Base-by-base conservation (phyloP, 176 grass and related monocot species). In the Musa schizocarpa region DNA sequence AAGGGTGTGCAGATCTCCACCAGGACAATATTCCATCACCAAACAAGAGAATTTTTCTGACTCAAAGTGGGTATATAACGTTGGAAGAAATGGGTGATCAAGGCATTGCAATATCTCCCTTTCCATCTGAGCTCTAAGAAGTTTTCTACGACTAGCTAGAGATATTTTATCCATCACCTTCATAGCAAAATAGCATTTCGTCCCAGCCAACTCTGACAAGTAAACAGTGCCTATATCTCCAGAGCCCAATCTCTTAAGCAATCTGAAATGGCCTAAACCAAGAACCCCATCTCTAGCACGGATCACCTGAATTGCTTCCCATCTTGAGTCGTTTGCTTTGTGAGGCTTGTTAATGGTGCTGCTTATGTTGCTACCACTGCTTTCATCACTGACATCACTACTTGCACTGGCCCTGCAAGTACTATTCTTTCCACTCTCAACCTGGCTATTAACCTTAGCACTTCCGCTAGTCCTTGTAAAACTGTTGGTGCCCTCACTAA, bases 1-100 rank as follows among this genome's bases (percentile, higher is more conserved):
- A 70, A 70, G 68, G 16, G 68, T 70, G 43, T 70, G 68, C 29
- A 70, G 68, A 50, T 70, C 68, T 70, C 68, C 68, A 52, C 68
- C 68, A 20, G 68, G 68, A 51, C 68, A 70, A 20, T 70, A 70
- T 48, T 70, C 68, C 68, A 70, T 70, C 68, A 70, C 68, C 68
- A 70, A 70, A 70, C 68, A 70, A 52, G 68, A 70, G 51, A 70
- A 70, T 20, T 70, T 70, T 70, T 70, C 68, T 70, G 68, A 51
- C 68, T 70, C 68, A 52, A 70, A 70, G 29, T 70, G 34, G 17
- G 68, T 70, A 50, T 70, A 70, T 19, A 70, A 50, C 52, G 68
- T 70, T 16, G 68, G 68, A 70, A 70, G 68, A 70, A 70, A 70
- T 49, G 68, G 68, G 68, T 70, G 68, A 70, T 70, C 68, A 50